phyloP scores from a whole-genome alignment of 306 rosid species.

The Senna tora region DNA sequence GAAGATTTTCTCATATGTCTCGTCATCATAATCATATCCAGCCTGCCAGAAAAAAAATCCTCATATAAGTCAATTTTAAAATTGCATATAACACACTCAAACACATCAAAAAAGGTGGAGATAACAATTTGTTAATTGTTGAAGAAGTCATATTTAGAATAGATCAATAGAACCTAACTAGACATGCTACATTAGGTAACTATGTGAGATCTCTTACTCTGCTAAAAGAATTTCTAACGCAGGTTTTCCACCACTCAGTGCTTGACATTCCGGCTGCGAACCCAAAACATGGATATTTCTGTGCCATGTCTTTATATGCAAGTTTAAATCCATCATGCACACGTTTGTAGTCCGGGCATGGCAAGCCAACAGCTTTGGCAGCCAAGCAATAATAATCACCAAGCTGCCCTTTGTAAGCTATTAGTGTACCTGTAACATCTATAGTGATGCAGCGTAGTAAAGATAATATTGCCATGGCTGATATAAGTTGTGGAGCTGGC shows the following conservation, averaged over 20 bases:
- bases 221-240: slow-evolving; percentile 84
- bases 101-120: neutral
- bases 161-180: neutral
- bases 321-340: slow-evolving; percentile 86
- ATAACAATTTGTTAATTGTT: too few species aligned
- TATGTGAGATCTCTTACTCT: slow-evolving; percentile 63
- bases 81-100: too few species aligned
- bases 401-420: slow-evolving; percentile 96
- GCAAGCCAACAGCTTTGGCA: slow-evolving; percentile 82
- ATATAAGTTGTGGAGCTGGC: slow-evolving; percentile 17
- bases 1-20: too few species aligned
- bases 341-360: slow-evolving; percentile 91
- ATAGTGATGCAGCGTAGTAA: slow-evolving; percentile 81
- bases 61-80: too few species aligned
- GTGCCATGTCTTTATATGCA: slow-evolving; percentile 91
- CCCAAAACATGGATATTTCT: slow-evolving; percentile 85
- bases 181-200: slow-evolving; percentile 17
- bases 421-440: slow-evolving; percentile 90
- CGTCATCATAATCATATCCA: too few species aligned
- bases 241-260: slow-evolving; percentile 89
- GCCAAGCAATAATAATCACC: slow-evolving; percentile 99
- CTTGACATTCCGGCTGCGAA: slow-evolving; percentile 83
- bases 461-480: slow-evolving; percentile 61
- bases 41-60: too few species aligned
- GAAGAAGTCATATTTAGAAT: too few species aligned